These are phyloP conservation scores for Pyrus betulifolia DNA, from an alignment of 306 rosid species.

Conservation along the genomic window DNA sequence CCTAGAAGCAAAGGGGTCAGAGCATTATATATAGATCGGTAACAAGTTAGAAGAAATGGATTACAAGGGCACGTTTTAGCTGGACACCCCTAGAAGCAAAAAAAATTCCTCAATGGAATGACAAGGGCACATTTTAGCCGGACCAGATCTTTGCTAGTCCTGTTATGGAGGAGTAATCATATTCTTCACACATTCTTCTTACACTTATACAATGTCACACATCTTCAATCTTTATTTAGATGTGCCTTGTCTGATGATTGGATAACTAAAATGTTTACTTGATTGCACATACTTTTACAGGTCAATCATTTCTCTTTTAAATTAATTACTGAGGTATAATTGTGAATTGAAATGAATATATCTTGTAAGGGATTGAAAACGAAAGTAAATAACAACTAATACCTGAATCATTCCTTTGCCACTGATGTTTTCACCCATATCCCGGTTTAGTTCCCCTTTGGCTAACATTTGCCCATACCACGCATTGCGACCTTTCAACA, in stretches of 20 bases:
- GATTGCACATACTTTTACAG: no score
- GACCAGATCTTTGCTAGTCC: no score
- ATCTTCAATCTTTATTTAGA: background rate
- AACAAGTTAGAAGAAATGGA: background rate
- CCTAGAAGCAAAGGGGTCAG: constrained; percentile 32
- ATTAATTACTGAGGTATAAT: no score
- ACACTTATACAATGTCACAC: background rate
- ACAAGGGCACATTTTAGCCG: no score
- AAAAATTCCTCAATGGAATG: no score
- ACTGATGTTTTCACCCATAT: constrained; percentile 86
- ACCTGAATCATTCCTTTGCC: constrained; percentile 99
- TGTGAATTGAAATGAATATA: background rate
- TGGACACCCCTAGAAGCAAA: no score
- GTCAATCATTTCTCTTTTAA: no score
- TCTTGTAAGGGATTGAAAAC: background rate
- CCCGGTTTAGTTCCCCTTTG: constrained; percentile 74
- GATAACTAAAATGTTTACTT: no score
- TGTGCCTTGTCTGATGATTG: no score
- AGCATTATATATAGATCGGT: background rate
- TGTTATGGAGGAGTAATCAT: background rate
- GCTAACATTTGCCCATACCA: constrained; percentile 87
- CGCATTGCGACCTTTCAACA: constrained; percentile 77
- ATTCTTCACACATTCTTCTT: background rate
- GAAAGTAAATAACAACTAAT: background rate
- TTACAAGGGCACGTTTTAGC: no score